Evolutionary conservation across 2,329 filamentous ascomycete genomes (phyloP).

Genomic region (Golovinomyces cichoracearum): DNA sequence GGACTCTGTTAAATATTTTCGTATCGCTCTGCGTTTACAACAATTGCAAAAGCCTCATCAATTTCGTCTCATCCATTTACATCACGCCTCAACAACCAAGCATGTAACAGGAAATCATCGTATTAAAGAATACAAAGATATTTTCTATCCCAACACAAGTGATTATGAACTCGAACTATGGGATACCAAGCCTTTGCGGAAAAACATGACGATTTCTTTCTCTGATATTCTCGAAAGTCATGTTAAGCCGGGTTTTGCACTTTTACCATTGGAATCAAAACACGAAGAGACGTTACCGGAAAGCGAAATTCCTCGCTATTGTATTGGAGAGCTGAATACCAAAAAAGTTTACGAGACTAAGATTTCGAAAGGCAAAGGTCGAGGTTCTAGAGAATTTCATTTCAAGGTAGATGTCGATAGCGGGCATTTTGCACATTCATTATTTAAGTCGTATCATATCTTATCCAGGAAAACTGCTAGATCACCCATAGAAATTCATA

Average conservation of each 20-base stretch:
- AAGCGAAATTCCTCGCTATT: not conserved
- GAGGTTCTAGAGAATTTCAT: slow-evolving; percentile 1
- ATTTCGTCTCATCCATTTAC: not conserved
- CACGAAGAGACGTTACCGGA: not conserved
- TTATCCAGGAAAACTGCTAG: not conserved
- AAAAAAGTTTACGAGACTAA: not conserved
- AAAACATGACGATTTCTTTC: not conserved
- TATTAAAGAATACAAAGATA: not conserved
- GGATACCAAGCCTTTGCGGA: not conserved
- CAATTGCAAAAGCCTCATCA: not conserved
- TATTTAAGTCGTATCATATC: slow-evolving; percentile 1
- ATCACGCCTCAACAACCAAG: not conserved
- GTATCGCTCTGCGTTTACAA: not conserved
- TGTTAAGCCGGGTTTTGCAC: not conserved
- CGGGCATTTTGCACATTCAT: not conserved
- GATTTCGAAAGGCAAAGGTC: not conserved
- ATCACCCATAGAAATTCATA: not conserved
- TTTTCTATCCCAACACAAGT: not conserved
- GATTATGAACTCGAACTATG: not conserved
- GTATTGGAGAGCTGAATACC: not conserved
- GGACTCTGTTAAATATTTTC: not conserved
- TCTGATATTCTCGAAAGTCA: not conserved
- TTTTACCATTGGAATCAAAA: not conserved
- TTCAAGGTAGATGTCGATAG: not conserved
- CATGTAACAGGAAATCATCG: not conserved